Conservation (phyloP, 306 rosid species). For the Potentilla sterilis region DNA sequence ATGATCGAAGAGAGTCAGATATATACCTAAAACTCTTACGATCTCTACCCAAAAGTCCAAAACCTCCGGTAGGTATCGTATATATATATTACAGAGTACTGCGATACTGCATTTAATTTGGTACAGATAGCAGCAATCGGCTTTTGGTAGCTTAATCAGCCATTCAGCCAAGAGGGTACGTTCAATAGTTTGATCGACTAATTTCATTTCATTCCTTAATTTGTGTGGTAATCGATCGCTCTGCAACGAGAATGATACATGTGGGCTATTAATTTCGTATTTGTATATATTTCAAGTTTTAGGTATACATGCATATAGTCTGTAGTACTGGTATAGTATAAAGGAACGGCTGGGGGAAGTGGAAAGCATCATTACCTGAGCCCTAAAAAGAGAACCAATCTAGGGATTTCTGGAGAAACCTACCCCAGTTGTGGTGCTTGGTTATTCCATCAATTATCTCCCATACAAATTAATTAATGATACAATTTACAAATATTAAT, state of each 20-base stretch:
- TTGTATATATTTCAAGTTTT: conserved; percentile 13
- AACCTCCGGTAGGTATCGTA: background rate
- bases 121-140: no score
- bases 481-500: no score
- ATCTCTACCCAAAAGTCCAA: background rate
- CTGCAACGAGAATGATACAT: conserved; percentile 2
- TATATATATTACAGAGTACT: no score
- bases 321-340: conserved; percentile 18
- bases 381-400: conserved; percentile 40
- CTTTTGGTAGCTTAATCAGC: background rate
- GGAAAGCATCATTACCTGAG: conserved; percentile 53
- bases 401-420: conserved; percentile 23
- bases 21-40: no score
- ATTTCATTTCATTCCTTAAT: background rate
- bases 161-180: background rate
- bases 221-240: background rate
- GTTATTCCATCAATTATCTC: background rate
- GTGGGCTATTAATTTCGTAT: conserved; percentile 42
- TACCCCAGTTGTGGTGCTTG: conserved; percentile 1
- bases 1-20: no score
- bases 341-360: conserved; percentile 32
- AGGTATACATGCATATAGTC: no score
- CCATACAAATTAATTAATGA: no score
- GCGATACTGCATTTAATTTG: no score
- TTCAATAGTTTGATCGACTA: conserved; percentile 4